These are phyloP conservation scores for Balansia obtecta DNA, from an alignment of 2,329 filamentous ascomycete species.

Conservation along the genomic window DNA sequence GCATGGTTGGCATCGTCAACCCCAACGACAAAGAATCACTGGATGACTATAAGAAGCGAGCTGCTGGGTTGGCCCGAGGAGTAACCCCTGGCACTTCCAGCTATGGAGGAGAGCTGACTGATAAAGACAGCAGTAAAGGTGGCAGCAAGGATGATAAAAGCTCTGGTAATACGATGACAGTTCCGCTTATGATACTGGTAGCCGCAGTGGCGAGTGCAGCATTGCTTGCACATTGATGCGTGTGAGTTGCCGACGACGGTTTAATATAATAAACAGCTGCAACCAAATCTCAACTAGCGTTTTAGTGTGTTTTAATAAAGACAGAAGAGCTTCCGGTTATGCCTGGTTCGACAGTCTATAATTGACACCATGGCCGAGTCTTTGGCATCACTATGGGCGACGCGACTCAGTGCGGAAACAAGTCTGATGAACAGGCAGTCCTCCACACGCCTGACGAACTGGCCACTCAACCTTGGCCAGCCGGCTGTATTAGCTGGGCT, in stretches of 20 bases:
- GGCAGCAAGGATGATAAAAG: neutral
- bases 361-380: no score
- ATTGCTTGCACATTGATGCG: neutral
- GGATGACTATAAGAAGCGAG: conserved; percentile 19
- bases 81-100: conserved; percentile 15
- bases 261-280: neutral
- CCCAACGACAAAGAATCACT: conserved; percentile 17
- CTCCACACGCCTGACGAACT: no score
- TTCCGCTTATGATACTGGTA: neutral
- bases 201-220: neutral
- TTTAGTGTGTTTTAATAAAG: no score
- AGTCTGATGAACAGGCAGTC: no score
- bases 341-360: no score
- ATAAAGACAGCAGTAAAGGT: conserved; percentile 1
- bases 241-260: neutral
- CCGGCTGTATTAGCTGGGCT: no score
- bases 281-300: no score
- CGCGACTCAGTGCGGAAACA: no score
- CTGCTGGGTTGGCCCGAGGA: conserved; percentile 13
- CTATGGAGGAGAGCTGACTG: conserved; percentile 19
- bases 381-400: no score
- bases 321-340: no score
- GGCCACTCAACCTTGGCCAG: no score
- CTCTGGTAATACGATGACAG: neutral
- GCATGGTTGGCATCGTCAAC: conserved; percentile 29